Conservation (phyloP, 1,284 basidiomycete species). For the Stygiomarasmius scandens region DNA sequence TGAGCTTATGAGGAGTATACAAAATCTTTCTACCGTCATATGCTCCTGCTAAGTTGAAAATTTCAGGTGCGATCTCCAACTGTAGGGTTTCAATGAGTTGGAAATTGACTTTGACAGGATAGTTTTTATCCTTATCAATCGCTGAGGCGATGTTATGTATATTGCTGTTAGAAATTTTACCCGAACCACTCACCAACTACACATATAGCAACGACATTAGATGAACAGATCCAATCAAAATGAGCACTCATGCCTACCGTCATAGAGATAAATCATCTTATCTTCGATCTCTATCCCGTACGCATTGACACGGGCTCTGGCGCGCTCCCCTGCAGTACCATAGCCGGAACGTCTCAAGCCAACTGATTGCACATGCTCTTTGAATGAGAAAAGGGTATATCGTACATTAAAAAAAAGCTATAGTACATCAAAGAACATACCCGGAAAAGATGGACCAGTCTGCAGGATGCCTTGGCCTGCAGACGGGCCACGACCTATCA, state of each 20-base stretch:
- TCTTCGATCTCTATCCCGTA: slow-evolving; percentile 39
- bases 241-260: slow-evolving; percentile 36
- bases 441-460: no score
- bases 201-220: no score
- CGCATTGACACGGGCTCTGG: slow-evolving; percentile 43
- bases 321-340: slow-evolving; percentile 36
- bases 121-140: slow-evolving; percentile 16
- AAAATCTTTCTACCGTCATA: slow-evolving; percentile 58
- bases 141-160: neutral
- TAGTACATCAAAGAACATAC: neutral
- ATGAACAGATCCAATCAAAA: no score
- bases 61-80: neutral
- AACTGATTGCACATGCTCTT: slow-evolving; percentile 31
- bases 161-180: slow-evolving; percentile 1
- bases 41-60: slow-evolving; percentile 22
- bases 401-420: neutral
- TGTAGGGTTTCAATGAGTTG: slow-evolving; percentile 6
- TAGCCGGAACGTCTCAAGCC: slow-evolving; percentile 45
- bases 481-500: neutral
- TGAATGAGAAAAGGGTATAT: neutral
- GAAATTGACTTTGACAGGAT: neutral
- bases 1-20: slow-evolving; percentile 40
- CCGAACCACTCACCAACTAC: neutral
- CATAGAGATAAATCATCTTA: slow-evolving; percentile 47
- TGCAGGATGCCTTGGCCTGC: no score